phyloP scores from a whole-genome alignment of 2,329 filamentous ascomycete genomes.

The Mycosphaerella sp. region DNA sequence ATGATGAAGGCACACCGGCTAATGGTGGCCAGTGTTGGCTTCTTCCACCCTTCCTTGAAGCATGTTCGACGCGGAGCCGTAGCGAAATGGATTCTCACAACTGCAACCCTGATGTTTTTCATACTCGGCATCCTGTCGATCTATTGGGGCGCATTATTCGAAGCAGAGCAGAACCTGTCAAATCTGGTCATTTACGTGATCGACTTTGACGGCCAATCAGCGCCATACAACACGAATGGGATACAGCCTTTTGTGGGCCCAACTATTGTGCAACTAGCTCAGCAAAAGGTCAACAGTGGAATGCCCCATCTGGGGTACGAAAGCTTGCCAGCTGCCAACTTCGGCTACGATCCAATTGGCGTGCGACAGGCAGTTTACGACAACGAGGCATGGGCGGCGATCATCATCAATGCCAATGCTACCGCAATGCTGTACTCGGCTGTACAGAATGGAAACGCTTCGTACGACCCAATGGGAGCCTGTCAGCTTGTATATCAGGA shows the following conservation, averaged over 20 bases:
- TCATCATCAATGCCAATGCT: slow-evolving; percentile 59
- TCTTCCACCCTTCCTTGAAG: slow-evolving; percentile 41
- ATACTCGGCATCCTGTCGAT: slow-evolving; percentile 53
- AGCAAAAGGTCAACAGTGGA: slow-evolving; percentile 39
- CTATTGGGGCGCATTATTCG: slow-evolving; percentile 56
- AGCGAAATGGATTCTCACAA: slow-evolving; percentile 40
- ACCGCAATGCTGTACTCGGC: slow-evolving; percentile 53
- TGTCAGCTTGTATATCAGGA: slow-evolving; percentile 53
- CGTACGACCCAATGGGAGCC: slow-evolving; percentile 55
- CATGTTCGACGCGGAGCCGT: slow-evolving; percentile 39
- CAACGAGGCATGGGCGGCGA: slow-evolving; percentile 54
- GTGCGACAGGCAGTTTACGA: slow-evolving; percentile 57
- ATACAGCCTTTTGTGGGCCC: slow-evolving; percentile 53
- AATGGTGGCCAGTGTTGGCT: slow-evolving; percentile 35
- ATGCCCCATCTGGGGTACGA: slow-evolving; percentile 47
- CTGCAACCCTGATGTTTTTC: slow-evolving; percentile 50
- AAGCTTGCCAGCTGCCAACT: slow-evolving; percentile 46
- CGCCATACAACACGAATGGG: slow-evolving; percentile 41
- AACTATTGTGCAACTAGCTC: slow-evolving; percentile 43
- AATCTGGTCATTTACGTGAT: slow-evolving; percentile 53
- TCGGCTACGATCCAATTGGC: slow-evolving; percentile 50
- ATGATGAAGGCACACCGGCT: background rate
- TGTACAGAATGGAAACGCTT: slow-evolving; percentile 49
- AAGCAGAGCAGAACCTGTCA: slow-evolving; percentile 45
- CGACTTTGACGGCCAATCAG: slow-evolving; percentile 54